phyloP scores from a whole-genome alignment of 371 early-diverging fungal genomes.

The Dichotomocladium elegans region DNA sequence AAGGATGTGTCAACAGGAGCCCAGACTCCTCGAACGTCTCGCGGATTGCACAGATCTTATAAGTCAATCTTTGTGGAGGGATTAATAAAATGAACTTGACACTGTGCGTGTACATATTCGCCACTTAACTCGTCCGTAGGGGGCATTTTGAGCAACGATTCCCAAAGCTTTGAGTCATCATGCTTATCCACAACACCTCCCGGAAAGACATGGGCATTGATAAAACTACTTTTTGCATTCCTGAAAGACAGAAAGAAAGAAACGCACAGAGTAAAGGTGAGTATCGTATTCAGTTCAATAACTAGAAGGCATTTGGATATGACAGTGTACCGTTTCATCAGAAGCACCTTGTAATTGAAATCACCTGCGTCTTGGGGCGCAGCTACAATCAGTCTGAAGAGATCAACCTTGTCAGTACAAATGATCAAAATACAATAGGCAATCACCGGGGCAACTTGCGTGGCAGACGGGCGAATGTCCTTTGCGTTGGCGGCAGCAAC shows the following conservation, averaged over 20 bases:
- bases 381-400: constrained; percentile 41
- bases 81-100: no score
- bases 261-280: neutral
- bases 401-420: neutral
- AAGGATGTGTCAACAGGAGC: constrained; percentile 52
- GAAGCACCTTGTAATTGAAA: constrained; percentile 49
- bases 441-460: constrained; percentile 10
- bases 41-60: constrained; percentile 70
- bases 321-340: constrained; percentile 52
- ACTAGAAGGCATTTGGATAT: neutral
- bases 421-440: neutral
- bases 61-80: constrained; percentile 13
- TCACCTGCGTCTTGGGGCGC: constrained; percentile 36
- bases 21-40: constrained; percentile 87
- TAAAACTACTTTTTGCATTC: constrained; percentile 51
- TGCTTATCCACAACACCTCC: constrained; percentile 60
- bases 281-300: neutral
- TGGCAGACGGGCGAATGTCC: constrained; percentile 24
- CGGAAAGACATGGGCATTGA: constrained; percentile 57
- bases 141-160: constrained; percentile 1
- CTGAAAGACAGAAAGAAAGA: constrained; percentile 8
- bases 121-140: constrained; percentile 6
- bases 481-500: constrained; percentile 2
- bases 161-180: constrained; percentile 48
- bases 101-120: neutral